Evolutionary conservation across 2,329 filamentous ascomycete species (phyloP), one percentile per base, ranked within the genome.

Genomic region (Beauveria sp.): DNA sequence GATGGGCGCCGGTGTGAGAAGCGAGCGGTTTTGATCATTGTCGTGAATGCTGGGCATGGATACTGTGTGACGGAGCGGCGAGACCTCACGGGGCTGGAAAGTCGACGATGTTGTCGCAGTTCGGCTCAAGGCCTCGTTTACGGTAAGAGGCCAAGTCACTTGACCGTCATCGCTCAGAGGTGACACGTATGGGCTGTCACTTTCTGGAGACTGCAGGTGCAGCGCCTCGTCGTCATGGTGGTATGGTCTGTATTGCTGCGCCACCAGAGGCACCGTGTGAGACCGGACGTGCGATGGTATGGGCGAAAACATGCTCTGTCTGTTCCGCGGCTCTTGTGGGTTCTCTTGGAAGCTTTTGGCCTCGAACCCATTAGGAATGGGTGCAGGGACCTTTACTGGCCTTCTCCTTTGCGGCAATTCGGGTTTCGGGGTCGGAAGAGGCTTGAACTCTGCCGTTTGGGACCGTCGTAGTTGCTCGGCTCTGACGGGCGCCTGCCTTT

Each of bases 121-220:
- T n/a, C 22, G 10, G 7, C 28, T 28, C 5, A 30, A n/a, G 3
- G 49, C 12, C 26, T 42, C 38, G 16, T 38, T 28, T 8, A 42
- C n/a, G 14, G 40, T 18, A 20, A 60, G 40, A 24, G 43, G 50
- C 58, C 51, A 61, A 26, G 56, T 22, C 6, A 52, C 57, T 16
- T 59, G 34, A 18, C 30, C 57, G 9, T 52, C 57, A 18, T 58
- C 56, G n/a, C 56, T 58, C 47, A 59, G 40, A n/a, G 57, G 57
- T 26, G 57, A 59, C 7, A 59, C 57, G 18, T 45, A 59, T 7
- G 57, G 34, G 57, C 38, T 52, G 12, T 59, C 57, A 16, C 14
- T 8, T 7, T 42, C 30, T 2, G 24, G 38, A 3, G 38, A 59
- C 14, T 30, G 22, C 4, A 14, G 1, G 5, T n/a, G 47, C 8